These are phyloP conservation scores for Gracilaria vermiculophylla DNA, from an alignment of 23 red algal species.

Conservation along the genomic window DNA sequence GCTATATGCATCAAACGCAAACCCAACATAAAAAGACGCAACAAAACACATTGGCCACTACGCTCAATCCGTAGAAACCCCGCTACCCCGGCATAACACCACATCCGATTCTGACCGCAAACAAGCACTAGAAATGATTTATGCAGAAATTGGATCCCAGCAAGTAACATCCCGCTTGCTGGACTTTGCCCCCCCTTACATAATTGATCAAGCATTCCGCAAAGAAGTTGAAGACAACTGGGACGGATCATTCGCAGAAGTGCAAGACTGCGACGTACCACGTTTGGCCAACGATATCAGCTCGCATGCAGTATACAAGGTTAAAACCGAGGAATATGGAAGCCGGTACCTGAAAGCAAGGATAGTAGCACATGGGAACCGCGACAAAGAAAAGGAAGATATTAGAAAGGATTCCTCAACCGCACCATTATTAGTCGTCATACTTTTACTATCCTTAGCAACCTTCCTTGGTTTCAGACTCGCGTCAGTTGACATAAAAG, in stretches of 20 bases:
- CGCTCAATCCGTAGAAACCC: too few species aligned
- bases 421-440: background rate
- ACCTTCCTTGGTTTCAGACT: background rate
- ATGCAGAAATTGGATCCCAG: background rate
- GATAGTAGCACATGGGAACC: slow-evolving; percentile 17
- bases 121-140: background rate
- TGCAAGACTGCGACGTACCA: background rate
- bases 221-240: slow-evolving; percentile 14
- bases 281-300: background rate
- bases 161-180: background rate
- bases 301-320: slow-evolving; percentile 18
- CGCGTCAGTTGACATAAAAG: background rate
- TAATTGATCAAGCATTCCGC: background rate
- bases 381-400: slow-evolving; percentile 1
- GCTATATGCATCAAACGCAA: too few species aligned
- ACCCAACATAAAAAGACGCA: too few species aligned
- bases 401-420: slow-evolving; percentile 17
- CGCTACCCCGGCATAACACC: too few species aligned
- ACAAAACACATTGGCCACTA: too few species aligned
- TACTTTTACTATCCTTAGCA: background rate
- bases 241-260: background rate
- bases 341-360: background rate
- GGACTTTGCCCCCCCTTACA: background rate
- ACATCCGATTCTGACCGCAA: background rate
- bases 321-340: slow-evolving; percentile 26